A percentile compares a stretch with the other conserved stretches of the same genome.
Evolutionary conservation across 1,284 basidiomycete genomes (phyloP).

Genomic region (Peniophora sp.): DNA sequence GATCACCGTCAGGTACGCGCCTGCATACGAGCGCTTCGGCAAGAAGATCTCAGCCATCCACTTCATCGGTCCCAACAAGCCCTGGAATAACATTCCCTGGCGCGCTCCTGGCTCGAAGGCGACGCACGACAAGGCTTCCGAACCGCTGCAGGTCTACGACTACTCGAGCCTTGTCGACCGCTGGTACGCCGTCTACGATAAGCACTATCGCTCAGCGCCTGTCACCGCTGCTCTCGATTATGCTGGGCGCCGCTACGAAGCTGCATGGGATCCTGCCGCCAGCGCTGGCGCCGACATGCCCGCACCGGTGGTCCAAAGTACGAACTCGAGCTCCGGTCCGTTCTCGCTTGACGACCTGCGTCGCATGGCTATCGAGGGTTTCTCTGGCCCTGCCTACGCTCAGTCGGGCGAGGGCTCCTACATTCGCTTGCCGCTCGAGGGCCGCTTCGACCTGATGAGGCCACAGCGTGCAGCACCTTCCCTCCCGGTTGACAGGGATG

Average conservation of each 20-base stretch:
- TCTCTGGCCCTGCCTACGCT: constrained; percentile 16
- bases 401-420: constrained; percentile 59
- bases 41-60: constrained; percentile 85
- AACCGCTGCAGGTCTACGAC: constrained; percentile 49
- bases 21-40: constrained; percentile 91
- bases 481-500: constrained; percentile 5
- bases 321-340: constrained; percentile 18
- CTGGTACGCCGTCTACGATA: constrained; percentile 90
- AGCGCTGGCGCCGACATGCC: constrained; percentile 22
- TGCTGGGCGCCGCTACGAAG: constrained; percentile 59
- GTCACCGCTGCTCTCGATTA: constrained; percentile 42
- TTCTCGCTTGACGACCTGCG: constrained; percentile 67
- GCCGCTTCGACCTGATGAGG: constrained; percentile 78
- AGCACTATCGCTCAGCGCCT: constrained; percentile 61
- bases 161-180: constrained; percentile 77
- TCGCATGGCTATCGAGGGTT: constrained; percentile 56
- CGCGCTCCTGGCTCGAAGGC: constrained; percentile 47
- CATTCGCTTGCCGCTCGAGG: constrained; percentile 73
- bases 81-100: constrained; percentile 73
- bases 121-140: constrained; percentile 18
- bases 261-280: constrained; percentile 60
- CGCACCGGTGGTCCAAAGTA: constrained; percentile 13
- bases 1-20: constrained; percentile 67
- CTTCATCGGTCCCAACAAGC: constrained; percentile 92
- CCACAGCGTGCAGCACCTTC: constrained; percentile 23